Evolutionary conservation across 2,329 filamentous ascomycete genomes (phyloP).

Genomic region (Leptographium wingfieldii): DNA sequence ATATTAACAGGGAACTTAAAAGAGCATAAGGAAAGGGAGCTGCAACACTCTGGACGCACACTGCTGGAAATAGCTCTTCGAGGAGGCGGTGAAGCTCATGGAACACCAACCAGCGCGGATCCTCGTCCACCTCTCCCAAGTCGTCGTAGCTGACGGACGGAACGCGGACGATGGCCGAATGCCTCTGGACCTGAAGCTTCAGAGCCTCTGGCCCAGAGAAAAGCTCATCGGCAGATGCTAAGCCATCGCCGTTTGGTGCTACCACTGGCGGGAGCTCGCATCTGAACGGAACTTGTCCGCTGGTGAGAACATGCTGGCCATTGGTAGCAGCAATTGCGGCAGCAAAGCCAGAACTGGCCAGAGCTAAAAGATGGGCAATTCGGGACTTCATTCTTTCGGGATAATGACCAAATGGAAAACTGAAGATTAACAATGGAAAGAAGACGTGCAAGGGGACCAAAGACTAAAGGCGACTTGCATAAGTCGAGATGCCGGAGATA

Average conservation of each 20-base stretch:
- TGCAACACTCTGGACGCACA: slow-evolving; percentile 23
- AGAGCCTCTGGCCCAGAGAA: slow-evolving; percentile 8
- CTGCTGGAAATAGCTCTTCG: slow-evolving; percentile 34
- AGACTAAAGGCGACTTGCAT: neutral
- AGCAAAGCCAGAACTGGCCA: neutral
- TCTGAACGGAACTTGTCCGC: neutral
- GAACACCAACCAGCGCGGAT: slow-evolving; percentile 47
- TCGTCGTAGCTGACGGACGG: slow-evolving; percentile 24
- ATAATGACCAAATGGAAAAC: neutral
- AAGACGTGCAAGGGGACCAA: too few species aligned
- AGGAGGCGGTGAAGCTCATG: slow-evolving; percentile 39
- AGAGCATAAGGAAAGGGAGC: slow-evolving; percentile 11
- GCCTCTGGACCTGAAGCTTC: slow-evolving; percentile 13
- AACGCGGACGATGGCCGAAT: slow-evolving; percentile 19
- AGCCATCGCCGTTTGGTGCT: slow-evolving; percentile 8
- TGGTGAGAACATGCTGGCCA: slow-evolving; percentile 1
- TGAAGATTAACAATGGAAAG: neutral
- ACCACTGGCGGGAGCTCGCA: slow-evolving; percentile 12
- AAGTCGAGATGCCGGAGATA: neutral
- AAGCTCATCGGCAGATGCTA: slow-evolving; percentile 9
- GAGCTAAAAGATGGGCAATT: neutral
- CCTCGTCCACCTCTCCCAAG: slow-evolving; percentile 38
- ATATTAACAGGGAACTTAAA: neutral
- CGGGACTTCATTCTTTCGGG: neutral
- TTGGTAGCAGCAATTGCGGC: neutral